Base-by-base conservation (phyloP, 345 rosid species). In the Mangifera indica region DNA sequence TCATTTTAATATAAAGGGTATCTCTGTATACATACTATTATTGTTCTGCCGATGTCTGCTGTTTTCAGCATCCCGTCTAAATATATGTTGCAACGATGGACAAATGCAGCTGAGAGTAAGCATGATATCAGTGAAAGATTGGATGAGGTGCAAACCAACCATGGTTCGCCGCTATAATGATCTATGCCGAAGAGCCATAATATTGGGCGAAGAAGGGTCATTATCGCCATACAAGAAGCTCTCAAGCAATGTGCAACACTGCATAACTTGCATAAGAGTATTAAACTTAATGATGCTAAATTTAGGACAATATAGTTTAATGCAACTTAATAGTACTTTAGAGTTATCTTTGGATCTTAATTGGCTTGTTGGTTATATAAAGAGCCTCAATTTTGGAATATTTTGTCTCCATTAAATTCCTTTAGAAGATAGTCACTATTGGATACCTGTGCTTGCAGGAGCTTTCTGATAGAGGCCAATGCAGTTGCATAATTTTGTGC, bases 201-300 rank as follows among this genome's bases (percentile, higher is more conserved):
- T 91, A 83, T 81, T 90, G 78, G 97, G 96, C 70, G 97, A 93
- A 81, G 97, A 93, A 85, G 98, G 98, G 58, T 93, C 98, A 8
- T 83, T 93, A 56, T 91, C 97, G 18, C 93, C 24, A 84, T 93
- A 68, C 87, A 79, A 83, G 98, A 87, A 81, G 94, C 91, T 74
- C 72, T 87, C 63, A 91, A 86, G 83, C 93, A 80, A 72, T 93
- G 97, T 80, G 82, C 84, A 58, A 75, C 57, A 74, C 66, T 83
- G 67, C 72, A 51, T 63, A 82, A 72, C 74, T 72, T 72, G 81
- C 24, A 62, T 77, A 0, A 90, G 7, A 37, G 54, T 7, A 49
- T 32, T 14, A 8, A 22, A 49, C 29, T 21, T 34, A 21, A 10
- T 26, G 8, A 60, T 22, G 40, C 12, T 46, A 25, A 14, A 48